These are phyloP conservation scores for Tylopilus balloui DNA, from an alignment of 768 basidiomycete species.

Conservation along the genomic window DNA sequence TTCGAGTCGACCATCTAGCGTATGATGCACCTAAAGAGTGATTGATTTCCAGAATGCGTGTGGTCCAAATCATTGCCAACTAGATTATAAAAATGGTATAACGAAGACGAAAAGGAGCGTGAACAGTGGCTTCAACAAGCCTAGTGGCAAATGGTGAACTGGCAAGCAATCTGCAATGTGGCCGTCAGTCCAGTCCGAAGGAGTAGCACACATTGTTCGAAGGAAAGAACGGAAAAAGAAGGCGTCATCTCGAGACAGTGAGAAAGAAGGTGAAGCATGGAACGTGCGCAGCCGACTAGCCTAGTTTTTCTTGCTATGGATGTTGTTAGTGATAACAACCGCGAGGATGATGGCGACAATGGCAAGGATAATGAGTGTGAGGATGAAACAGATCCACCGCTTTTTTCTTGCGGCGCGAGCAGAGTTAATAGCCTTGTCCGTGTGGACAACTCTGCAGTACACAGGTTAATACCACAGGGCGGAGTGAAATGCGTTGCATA, in stretches of 20 bases:
- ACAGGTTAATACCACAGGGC: not conserved
- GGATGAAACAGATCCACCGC: slow-evolving; percentile 94
- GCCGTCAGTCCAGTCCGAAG: slow-evolving; percentile 18
- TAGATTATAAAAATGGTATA: slow-evolving; percentile 31
- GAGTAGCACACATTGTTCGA: slow-evolving; percentile 19
- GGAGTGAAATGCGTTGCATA: slow-evolving; percentile 33
- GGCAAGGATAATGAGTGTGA: slow-evolving; percentile 60
- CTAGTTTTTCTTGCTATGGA: slow-evolving; percentile 33
- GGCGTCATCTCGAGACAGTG: not conserved
- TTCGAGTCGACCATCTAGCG: too few species aligned
- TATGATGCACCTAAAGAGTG: not conserved
- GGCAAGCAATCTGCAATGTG: slow-evolving; percentile 12
- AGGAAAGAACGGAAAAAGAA: not conserved
- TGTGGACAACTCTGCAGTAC: slow-evolving; percentile 63
- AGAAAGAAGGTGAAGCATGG: not conserved
- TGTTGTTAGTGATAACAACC: slow-evolving; percentile 48
- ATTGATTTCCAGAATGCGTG: slow-evolving; percentile 7
- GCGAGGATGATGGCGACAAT: slow-evolving; percentile 62
- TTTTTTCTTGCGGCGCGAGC: slow-evolving; percentile 90
- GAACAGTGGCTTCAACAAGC: slow-evolving; percentile 2
- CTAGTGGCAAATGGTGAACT: slow-evolving; percentile 5
- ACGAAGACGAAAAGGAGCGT: slow-evolving; percentile 19
- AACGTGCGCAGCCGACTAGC: not conserved
- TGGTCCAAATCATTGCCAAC: slow-evolving; percentile 18
- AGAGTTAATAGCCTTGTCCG: slow-evolving; percentile 79